Evolutionary conservation across 2,329 filamentous ascomycete species (phyloP).

Genomic region (Sarocladiaceae sp.): DNA sequence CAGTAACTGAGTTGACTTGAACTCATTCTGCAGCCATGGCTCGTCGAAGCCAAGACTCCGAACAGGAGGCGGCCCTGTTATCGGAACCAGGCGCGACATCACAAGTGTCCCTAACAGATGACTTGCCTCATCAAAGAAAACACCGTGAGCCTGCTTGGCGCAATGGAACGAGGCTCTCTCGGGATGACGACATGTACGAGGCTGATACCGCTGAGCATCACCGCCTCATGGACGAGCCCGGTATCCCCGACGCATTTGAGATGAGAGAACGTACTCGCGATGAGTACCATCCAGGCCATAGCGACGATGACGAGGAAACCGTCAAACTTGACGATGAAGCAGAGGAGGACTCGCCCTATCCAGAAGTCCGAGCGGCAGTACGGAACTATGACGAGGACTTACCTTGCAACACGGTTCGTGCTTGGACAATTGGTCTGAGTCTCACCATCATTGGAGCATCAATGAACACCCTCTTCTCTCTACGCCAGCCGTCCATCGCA

Average conservation of each 20-base stretch:
- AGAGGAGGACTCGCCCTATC: constrained; percentile 59
- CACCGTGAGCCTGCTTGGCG: neutral
- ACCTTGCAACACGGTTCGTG: constrained; percentile 62
- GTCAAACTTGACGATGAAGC: constrained; percentile 27
- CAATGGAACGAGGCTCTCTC: neutral
- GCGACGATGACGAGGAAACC: constrained; percentile 24
- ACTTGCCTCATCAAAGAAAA: constrained; percentile 5
- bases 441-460: constrained; percentile 54
- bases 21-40: neutral
- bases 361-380: constrained; percentile 62
- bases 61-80: neutral
- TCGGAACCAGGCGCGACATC: neutral
- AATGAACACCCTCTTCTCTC: constrained; percentile 60
- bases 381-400: constrained; percentile 61
- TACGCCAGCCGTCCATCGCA: constrained; percentile 57
- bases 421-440: constrained; percentile 58
- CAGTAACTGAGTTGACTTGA: no score
- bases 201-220: constrained; percentile 46
- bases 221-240: constrained; percentile 42
- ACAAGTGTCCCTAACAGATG: constrained; percentile 2
- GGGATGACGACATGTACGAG: constrained; percentile 31
- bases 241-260: constrained; percentile 8
- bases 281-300: constrained; percentile 26
- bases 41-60: constrained; percentile 1
- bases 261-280: constrained; percentile 7